Evolutionary conservation across 169 alveolate species (phyloP).

Genomic region (Hepatocystis sp.): DNA sequence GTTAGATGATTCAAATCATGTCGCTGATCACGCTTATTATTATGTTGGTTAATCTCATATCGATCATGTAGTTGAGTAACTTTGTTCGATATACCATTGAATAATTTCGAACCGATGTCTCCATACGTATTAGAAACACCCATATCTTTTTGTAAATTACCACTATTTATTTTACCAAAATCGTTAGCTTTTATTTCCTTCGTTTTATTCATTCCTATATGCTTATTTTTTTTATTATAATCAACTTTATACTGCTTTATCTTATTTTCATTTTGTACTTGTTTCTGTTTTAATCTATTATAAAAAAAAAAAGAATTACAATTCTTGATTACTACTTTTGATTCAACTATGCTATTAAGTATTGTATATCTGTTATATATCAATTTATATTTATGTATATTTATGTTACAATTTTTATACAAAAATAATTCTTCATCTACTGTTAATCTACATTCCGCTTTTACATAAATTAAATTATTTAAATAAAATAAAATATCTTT

Average conservation of each 20-base stretch:
- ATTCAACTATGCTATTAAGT: constrained; percentile 43
- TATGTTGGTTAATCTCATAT: not conserved
- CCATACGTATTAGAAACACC: too few species aligned
- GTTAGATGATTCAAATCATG: not conserved
- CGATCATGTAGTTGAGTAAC: not conserved
- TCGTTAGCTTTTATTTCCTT: not conserved
- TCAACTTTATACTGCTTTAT: constrained; percentile 42
- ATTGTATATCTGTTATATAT: constrained; percentile 65
- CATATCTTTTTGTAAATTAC: not conserved
- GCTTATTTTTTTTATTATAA: constrained; percentile 15
- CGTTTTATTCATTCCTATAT: not conserved
- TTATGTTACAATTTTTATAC: constrained; percentile 71
- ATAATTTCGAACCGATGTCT: not conserved
- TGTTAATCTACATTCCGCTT: constrained; percentile 66
- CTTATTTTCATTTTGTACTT: constrained; percentile 53
- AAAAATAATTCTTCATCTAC: constrained; percentile 73
- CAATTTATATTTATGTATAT: constrained; percentile 56
- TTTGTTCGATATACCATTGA: too few species aligned
- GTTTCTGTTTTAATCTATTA: constrained; percentile 57
- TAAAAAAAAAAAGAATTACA: constrained; percentile 65
- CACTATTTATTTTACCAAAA: too few species aligned
- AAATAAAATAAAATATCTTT: constrained; percentile 69
- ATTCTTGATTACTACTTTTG: constrained; percentile 16
- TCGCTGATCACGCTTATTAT: not conserved
- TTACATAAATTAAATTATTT: constrained; percentile 57